A percentile compares a stretch with the other conserved stretches of the same genome.
These are phyloP conservation scores for Diaporthe aspalathi DNA, from an alignment of 2,329 filamentous ascomycete genomes.

Conservation along the genomic window DNA sequence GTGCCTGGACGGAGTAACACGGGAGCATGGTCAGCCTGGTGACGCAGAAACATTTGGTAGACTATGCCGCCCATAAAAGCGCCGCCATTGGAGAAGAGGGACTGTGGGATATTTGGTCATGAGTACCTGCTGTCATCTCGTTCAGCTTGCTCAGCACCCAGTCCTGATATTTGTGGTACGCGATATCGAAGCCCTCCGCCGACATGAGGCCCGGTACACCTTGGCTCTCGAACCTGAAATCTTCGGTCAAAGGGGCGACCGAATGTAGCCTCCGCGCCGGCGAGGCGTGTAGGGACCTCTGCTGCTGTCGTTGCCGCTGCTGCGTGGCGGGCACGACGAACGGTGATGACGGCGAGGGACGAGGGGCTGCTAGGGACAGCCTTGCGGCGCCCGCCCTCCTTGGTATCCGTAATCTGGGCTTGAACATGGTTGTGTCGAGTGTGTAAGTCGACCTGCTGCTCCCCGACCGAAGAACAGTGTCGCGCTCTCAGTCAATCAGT, in stretches of 20 bases:
- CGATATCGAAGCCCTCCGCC: slow-evolving; percentile 74
- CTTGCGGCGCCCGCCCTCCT: slow-evolving; percentile 46
- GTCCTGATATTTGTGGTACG: slow-evolving; percentile 86
- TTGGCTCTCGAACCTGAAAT: slow-evolving; percentile 52
- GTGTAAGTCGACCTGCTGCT: slow-evolving; percentile 26
- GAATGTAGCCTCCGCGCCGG: slow-evolving; percentile 49
- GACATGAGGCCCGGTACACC: slow-evolving; percentile 79
- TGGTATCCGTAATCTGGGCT: slow-evolving; percentile 65
- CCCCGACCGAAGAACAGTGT: slow-evolving; percentile 16
- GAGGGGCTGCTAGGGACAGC: slow-evolving; percentile 17
- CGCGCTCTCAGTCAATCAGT: neutral
- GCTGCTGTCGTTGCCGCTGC: slow-evolving; percentile 45
- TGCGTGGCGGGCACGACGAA: slow-evolving; percentile 43
- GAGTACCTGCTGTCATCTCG: slow-evolving; percentile 74
- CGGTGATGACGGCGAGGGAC: slow-evolving; percentile 39
- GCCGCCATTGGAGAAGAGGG: neutral
- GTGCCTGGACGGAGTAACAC: slow-evolving; percentile 63
- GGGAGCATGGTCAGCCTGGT: slow-evolving; percentile 30
- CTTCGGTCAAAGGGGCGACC: slow-evolving; percentile 59
- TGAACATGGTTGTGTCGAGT: slow-evolving; percentile 59
- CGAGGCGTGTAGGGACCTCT: slow-evolving; percentile 40
- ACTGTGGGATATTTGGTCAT: neutral
- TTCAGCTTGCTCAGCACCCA: slow-evolving; percentile 83
- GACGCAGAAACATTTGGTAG: neutral
- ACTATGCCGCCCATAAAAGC: too few relatives aligned